Evolutionary conservation across 2,329 filamentous ascomycete genomes (phyloP), one percentile per base, ranked within the genome.

Genomic region (Leptodontidium sp.): DNA sequence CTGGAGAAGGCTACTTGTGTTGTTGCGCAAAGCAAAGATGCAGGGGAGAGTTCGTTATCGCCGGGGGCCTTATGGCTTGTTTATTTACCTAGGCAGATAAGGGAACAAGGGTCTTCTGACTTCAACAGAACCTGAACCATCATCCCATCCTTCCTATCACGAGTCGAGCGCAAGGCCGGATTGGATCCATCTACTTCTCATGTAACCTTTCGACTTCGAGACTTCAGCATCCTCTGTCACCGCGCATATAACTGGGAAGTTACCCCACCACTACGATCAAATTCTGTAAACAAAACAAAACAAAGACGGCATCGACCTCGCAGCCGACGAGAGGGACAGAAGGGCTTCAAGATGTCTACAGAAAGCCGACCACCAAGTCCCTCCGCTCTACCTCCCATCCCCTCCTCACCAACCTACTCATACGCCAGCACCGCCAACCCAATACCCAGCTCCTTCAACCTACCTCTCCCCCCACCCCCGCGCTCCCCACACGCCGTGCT

Each of bases 341-440:
- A 57, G 15, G n/a, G 35, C 62, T 55, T 32, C 62, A 64, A 57
- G 14, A 64, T 64, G 62, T 55, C 62, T 12, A 53, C 38, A 61
- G 45, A 71, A 69, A 72, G 70, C 59, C 67, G 69, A 66, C 72
- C 62, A 21, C 80, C 79, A 45, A 85, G 86, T 32, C 86, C 86
- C 43, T 82, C 85, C 43, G 83, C 86, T 71, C 81, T 89, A 0
- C 87, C 87, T 21, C 85, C 86, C 1, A 82, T 90, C n/a, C 88
- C 88, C 6, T 80, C 80, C n/a, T 90, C 88, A 21, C 88, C 88
- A 49, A 85, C 88, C 29, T 89, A 87, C 78, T 90, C 88, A 15
- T 84, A 89, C 77, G 86, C 88, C 67, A 89, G 87, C 50, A 90
- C 88, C 21, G 83, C 87, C 43, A 87, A 88, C 74, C 87, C 85